phyloP scores from a whole-genome alignment of 495 filamentous ascomycete species.

The Collariella sp. region DNA sequence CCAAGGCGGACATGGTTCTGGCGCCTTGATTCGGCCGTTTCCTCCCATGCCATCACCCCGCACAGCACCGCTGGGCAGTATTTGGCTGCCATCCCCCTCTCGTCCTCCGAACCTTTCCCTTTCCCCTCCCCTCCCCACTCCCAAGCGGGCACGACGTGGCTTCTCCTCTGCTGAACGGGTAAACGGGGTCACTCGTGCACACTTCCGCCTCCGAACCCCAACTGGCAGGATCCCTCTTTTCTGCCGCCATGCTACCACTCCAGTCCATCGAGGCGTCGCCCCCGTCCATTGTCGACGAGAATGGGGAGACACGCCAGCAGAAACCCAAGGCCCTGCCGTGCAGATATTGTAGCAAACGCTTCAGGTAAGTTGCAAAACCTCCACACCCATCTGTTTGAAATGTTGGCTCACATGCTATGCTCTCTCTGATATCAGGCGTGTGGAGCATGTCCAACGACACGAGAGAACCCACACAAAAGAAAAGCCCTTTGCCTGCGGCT shows the following conservation, averaged over 20 bases:
- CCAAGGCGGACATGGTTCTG: slow-evolving; percentile 19
- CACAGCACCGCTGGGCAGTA: slow-evolving; percentile 13
- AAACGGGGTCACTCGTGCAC: slow-evolving; percentile 6
- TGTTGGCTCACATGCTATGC: slow-evolving; percentile 38
- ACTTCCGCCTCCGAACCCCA: slow-evolving; percentile 33
- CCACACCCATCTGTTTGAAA: slow-evolving; percentile 16
- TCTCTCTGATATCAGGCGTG: slow-evolving; percentile 43
- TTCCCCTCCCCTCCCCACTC: slow-evolving; percentile 19
- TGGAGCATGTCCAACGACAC: slow-evolving; percentile 53
- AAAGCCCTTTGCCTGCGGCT: slow-evolving; percentile 49
- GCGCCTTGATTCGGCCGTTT: slow-evolving; percentile 18
- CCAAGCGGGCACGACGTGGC: slow-evolving; percentile 3
- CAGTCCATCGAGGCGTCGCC: slow-evolving; percentile 42
- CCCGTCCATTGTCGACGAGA: slow-evolving; percentile 37
- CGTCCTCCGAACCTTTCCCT: not conserved
- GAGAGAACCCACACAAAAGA: slow-evolving; percentile 55
- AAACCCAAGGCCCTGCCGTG: slow-evolving; percentile 48
- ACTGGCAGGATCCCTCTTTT: slow-evolving; percentile 22
- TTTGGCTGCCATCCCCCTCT: slow-evolving; percentile 11
- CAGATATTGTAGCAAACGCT: slow-evolving; percentile 48
- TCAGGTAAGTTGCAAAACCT: slow-evolving; percentile 36
- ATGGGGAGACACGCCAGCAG: slow-evolving; percentile 41
- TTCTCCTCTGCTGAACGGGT: slow-evolving; percentile 15
- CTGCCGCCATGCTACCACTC: slow-evolving; percentile 38
- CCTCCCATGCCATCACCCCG: slow-evolving; percentile 19